Evolutionary conservation across 371 early-diverging fungal species (phyloP).

Genomic region (Mortierella sp.): DNA sequence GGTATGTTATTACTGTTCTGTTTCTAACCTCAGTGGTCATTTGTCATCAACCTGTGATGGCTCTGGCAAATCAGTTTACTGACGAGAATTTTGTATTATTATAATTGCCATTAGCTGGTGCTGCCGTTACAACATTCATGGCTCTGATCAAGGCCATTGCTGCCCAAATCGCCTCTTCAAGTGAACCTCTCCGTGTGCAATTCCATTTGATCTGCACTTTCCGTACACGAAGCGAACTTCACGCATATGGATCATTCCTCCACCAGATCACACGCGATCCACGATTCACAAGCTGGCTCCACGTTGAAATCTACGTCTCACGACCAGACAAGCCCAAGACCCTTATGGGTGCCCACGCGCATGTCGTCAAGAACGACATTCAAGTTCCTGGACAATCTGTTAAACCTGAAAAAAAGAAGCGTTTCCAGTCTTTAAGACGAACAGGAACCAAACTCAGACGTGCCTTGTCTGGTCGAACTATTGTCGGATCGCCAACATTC

Average conservation of each 20-base stretch:
- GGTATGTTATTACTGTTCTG: constrained; percentile 20
- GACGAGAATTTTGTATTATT: not conserved
- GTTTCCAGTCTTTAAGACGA: constrained; percentile 41
- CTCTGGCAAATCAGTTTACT: not conserved
- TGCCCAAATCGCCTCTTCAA: constrained; percentile 34
- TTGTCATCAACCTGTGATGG: not conserved
- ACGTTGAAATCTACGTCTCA: constrained; percentile 48
- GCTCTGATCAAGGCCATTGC: constrained; percentile 45
- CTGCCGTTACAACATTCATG: constrained; percentile 45
- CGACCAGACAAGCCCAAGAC: constrained; percentile 51
- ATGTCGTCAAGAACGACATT: constrained; percentile 55
- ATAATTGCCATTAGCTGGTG: constrained; percentile 25
- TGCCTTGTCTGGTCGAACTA: constrained; percentile 44
- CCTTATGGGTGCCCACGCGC: constrained; percentile 53
- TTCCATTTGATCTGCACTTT: constrained; percentile 50
- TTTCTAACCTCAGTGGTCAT: not conserved
- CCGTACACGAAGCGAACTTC: constrained; percentile 44
- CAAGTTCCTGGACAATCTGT: constrained; percentile 36
- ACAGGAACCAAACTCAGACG: constrained; percentile 47
- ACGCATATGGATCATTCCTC: constrained; percentile 45
- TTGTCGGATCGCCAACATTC: constrained; percentile 9
- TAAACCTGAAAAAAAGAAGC: constrained; percentile 38
- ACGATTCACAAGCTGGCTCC: constrained; percentile 48
- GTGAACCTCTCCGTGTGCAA: constrained; percentile 34
- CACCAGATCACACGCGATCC: constrained; percentile 52